Conservation (phyloP, 768 basidiomycete genomes). For the Amanita rimosa region DNA sequence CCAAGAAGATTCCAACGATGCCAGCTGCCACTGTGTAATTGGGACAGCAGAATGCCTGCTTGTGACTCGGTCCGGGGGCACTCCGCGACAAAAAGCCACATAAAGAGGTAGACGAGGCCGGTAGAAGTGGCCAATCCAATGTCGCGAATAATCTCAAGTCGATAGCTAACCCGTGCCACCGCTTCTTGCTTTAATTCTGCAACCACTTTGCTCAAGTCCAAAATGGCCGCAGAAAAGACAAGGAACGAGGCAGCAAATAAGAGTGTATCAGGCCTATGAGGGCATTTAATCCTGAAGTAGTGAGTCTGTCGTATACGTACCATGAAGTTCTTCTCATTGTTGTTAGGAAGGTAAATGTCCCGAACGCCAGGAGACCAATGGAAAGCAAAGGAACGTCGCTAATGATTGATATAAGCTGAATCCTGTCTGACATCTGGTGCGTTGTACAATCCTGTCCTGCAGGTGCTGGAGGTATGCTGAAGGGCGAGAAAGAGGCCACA, state of each 20-base stretch:
- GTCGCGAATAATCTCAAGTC: slow-evolving; percentile 44
- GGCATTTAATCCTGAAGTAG: slow-evolving; percentile 2
- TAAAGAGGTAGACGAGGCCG: slow-evolving; percentile 52
- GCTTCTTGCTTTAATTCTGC: slow-evolving; percentile 20
- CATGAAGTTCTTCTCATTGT: slow-evolving; percentile 37
- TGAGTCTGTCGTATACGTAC: slow-evolving; percentile 24
- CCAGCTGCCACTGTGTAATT: slow-evolving; percentile 53
- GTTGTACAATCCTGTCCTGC: neutral
- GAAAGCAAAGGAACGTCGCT: slow-evolving; percentile 58
- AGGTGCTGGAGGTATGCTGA: neutral
- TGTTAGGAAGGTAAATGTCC: slow-evolving; percentile 45
- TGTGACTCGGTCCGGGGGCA: slow-evolving; percentile 32
- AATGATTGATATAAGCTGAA: slow-evolving; percentile 46
- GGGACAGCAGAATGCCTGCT: slow-evolving; percentile 11
- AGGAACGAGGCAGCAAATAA: slow-evolving; percentile 48
- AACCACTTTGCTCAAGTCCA: slow-evolving; percentile 52
- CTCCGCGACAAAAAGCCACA: slow-evolving; percentile 54
- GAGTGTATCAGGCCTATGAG: slow-evolving; percentile 31
- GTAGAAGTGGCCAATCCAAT: slow-evolving; percentile 43
- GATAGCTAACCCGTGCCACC: slow-evolving; percentile 17
- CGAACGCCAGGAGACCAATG: slow-evolving; percentile 55
- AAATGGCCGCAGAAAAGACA: slow-evolving; percentile 48
- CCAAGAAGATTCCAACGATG: slow-evolving; percentile 50
- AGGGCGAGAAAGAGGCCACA: too few relatives aligned
- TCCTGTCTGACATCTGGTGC: too few relatives aligned